Conservation (phyloP, 2,329 filamentous ascomycete genomes). For the Arthrobotrys pseudoclavata region DNA sequence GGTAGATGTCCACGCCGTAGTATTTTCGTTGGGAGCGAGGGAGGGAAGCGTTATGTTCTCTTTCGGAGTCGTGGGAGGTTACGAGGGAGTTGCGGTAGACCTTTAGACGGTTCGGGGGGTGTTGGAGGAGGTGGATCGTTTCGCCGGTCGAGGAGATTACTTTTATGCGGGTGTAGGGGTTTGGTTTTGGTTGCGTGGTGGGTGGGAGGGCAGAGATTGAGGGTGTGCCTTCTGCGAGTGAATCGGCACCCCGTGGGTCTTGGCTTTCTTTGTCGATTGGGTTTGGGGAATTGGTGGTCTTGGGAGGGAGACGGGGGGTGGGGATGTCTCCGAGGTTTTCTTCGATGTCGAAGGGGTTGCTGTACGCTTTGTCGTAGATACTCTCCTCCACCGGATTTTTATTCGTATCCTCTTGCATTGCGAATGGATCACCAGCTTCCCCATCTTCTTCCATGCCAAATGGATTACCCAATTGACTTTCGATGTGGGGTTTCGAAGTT, state of each 20-base stretch:
- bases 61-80: slow-evolving; percentile 36
- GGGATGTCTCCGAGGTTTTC: slow-evolving; percentile 45
- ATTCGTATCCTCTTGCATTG: slow-evolving; percentile 8
- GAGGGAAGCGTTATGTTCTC: slow-evolving; percentile 31
- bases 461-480: slow-evolving; percentile 24
- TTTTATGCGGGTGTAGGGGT: slow-evolving; percentile 39
- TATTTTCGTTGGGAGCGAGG: slow-evolving; percentile 71
- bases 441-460: slow-evolving; percentile 2
- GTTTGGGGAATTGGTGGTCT: slow-evolving; percentile 12
- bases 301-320: slow-evolving; percentile 36
- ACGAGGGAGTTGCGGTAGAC: slow-evolving; percentile 52
- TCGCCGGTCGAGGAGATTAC: slow-evolving; percentile 42
- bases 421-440: slow-evolving; percentile 16
- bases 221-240: slow-evolving; percentile 28
- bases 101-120: slow-evolving; percentile 45
- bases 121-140: slow-evolving; percentile 43
- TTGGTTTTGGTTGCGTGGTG: slow-evolving; percentile 33
- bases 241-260: slow-evolving; percentile 37
- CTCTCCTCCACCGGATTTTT: slow-evolving; percentile 23
- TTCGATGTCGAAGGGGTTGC: slow-evolving; percentile 46
- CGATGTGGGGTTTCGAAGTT: slow-evolving; percentile 1
- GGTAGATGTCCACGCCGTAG: slow-evolving; percentile 93
- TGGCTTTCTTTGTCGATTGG: slow-evolving; percentile 48
- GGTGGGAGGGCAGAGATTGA: background rate
- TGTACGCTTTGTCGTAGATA: slow-evolving; percentile 46